A percentile compares a stretch with the other conserved stretches of the same genome.
phyloP scores from a whole-genome alignment of 2,329 filamentous ascomycete genomes.

The Aspergillus floridensis region DNA sequence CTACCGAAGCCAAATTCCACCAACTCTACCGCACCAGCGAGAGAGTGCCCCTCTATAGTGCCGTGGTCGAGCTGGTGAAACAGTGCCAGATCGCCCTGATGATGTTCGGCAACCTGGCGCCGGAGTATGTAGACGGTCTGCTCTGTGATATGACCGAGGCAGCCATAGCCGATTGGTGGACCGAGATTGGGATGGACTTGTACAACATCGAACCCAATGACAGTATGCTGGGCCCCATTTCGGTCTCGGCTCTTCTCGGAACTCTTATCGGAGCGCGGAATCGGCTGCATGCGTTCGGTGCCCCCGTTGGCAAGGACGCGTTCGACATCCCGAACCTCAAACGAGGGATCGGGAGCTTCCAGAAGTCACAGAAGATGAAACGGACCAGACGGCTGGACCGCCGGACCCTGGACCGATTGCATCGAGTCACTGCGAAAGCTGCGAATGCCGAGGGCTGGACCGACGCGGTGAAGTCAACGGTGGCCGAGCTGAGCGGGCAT shows the following conservation, averaged over 20 bases:
- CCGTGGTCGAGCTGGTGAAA: conserved; percentile 85
- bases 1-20: conserved; percentile 85
- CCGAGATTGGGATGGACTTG: conserved; percentile 84
- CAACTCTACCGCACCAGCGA: conserved; percentile 87
- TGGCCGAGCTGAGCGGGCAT: conserved; percentile 90
- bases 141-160: conserved; percentile 91
- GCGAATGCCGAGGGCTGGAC: conserved; percentile 87
- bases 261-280: conserved; percentile 88
- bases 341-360: conserved; percentile 80
- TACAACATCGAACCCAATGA: conserved; percentile 92
- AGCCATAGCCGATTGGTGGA: conserved; percentile 93
- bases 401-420: conserved; percentile 76
- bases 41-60: conserved; percentile 70
- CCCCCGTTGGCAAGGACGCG: conserved; percentile 82
- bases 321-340: conserved; percentile 84
- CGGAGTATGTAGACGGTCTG: conserved; percentile 85
- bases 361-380: conserved; percentile 80
- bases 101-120: conserved; percentile 82
- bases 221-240: conserved; percentile 87
- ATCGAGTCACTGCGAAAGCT: conserved; percentile 82
- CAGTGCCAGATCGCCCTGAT: conserved; percentile 86
- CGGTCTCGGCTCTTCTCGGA: conserved; percentile 81
- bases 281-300: conserved; percentile 77
- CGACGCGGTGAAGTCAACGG: conserved; percentile 90
- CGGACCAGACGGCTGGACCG: conserved; percentile 77